Percentiles rank a stretch among this genome's conserved stretches.
Conservation (phyloP, 108 stramenopile species). For the Nitzschia putrida region DNA sequence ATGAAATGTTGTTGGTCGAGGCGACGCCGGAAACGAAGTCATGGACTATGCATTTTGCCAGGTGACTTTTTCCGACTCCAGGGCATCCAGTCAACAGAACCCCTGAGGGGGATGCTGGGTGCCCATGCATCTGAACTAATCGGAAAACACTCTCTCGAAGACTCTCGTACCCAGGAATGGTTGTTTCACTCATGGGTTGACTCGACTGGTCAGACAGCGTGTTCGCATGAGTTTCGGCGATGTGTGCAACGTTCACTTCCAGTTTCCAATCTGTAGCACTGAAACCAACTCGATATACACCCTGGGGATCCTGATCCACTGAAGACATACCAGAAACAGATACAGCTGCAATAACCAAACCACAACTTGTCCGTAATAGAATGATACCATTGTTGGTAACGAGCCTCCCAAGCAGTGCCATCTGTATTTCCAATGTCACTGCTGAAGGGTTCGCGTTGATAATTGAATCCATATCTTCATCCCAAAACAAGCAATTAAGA, state of each 20-base stretch:
- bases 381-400: background rate
- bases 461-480: too few relatives aligned
- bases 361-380: background rate
- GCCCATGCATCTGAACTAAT: slow-evolving; percentile 16
- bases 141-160: slow-evolving; percentile 43
- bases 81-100: slow-evolving; percentile 68
- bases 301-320: background rate
- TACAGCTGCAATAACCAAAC: background rate
- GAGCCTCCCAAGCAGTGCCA: background rate
- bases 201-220: background rate
- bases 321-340: background rate
- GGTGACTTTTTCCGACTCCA: slow-evolving; percentile 81
- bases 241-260: background rate
- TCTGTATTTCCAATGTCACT: background rate
- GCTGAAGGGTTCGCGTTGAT: too few relatives aligned
- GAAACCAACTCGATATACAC: too few relatives aligned
- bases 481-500: too few relatives aligned
- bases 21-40: background rate
- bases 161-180: slow-evolving; percentile 64
- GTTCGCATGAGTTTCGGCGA: too few relatives aligned
- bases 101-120: slow-evolving; percentile 52
- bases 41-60: slow-evolving; percentile 48
- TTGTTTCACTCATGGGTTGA: background rate
- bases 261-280: background rate
- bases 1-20: background rate